phyloP scores from a whole-genome alignment of 495 filamentous ascomycete species.

The Talaromyces trachyspermus region DNA sequence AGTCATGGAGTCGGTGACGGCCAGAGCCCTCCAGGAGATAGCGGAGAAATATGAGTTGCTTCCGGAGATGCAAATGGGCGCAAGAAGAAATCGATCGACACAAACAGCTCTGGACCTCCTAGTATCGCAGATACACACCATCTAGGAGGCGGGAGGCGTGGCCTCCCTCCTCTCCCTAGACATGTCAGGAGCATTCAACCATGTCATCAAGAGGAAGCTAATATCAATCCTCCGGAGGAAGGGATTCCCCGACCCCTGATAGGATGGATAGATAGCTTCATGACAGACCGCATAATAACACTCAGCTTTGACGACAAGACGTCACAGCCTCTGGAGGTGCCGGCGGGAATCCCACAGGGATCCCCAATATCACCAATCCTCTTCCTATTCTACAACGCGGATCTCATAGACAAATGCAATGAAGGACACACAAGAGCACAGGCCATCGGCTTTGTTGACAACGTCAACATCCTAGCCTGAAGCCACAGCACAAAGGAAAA shows the following conservation, averaged over 20 bases:
- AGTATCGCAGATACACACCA: neutral
- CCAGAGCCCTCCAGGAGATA: neutral
- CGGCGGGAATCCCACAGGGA: conserved; percentile 5
- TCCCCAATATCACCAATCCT: conserved; percentile 9
- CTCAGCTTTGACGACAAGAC: neutral
- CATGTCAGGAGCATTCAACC: neutral
- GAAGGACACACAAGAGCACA: too few species aligned
- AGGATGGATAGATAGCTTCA: neutral
- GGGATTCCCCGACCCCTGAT: too few species aligned
- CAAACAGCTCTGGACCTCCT: neutral
- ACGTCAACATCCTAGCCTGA: neutral
- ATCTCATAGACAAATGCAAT: conserved; percentile 4
- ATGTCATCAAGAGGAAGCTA: neutral
- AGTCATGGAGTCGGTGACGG: conserved; percentile 6
- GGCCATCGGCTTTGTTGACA: neutral
- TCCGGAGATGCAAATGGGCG: neutral
- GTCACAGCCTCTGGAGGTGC: neutral
- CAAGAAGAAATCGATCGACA: neutral
- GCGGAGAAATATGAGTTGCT: conserved; percentile 7
- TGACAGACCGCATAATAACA: neutral
- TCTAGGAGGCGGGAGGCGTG: neutral
- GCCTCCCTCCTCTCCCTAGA: neutral
- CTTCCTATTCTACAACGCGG: conserved; percentile 7
- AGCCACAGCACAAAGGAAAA: neutral
- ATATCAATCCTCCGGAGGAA: neutral